Conservation (phyloP, 2,329 filamentous ascomycete genomes). For the Mycogone perniciosa region DNA sequence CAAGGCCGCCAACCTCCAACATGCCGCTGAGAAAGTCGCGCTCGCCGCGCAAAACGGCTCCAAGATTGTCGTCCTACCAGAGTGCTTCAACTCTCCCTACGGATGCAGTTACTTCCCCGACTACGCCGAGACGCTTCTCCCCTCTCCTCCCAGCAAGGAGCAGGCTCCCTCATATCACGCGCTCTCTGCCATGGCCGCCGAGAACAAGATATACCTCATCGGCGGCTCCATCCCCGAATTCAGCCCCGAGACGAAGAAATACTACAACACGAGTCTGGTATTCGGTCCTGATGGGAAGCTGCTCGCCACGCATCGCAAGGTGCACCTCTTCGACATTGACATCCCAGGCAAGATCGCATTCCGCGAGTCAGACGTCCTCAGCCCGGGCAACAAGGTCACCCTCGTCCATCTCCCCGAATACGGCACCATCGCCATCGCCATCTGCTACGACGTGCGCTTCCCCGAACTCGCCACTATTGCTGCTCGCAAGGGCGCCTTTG, state of each 20-base stretch:
- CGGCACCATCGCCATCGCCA: slow-evolving; percentile 79
- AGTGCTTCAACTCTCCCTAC: slow-evolving; percentile 99
- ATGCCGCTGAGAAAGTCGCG: slow-evolving; percentile 75
- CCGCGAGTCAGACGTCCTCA: slow-evolving; percentile 82
- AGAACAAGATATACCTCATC: slow-evolving; percentile 73
- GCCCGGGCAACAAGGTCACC: slow-evolving; percentile 77
- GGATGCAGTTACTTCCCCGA: slow-evolving; percentile 83
- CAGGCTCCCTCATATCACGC: slow-evolving; percentile 82
- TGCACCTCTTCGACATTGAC: slow-evolving; percentile 95
- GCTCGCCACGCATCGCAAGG: slow-evolving; percentile 84
- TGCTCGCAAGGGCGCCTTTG: slow-evolving; percentile 77
- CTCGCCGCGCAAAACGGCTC: slow-evolving; percentile 72
- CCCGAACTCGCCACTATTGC: slow-evolving; percentile 89
- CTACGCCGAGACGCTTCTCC: slow-evolving; percentile 82
- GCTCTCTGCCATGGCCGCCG: slow-evolving; percentile 69
- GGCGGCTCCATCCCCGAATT: slow-evolving; percentile 91
- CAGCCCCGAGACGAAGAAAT: slow-evolving; percentile 49
- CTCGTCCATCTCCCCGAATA: slow-evolving; percentile 83
- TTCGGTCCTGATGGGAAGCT: slow-evolving; percentile 75
- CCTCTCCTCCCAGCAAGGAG: slow-evolving; percentile 62
- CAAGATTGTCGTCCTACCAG: slow-evolving; percentile 83
- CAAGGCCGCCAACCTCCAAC: slow-evolving; percentile 76
- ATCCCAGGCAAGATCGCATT: slow-evolving; percentile 94
- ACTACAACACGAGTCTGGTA: slow-evolving; percentile 86
- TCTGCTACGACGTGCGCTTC: slow-evolving; percentile 98